Base-by-base conservation (phyloP, 106 monocot genomes). In the Dendrobium catenatum region DNA sequence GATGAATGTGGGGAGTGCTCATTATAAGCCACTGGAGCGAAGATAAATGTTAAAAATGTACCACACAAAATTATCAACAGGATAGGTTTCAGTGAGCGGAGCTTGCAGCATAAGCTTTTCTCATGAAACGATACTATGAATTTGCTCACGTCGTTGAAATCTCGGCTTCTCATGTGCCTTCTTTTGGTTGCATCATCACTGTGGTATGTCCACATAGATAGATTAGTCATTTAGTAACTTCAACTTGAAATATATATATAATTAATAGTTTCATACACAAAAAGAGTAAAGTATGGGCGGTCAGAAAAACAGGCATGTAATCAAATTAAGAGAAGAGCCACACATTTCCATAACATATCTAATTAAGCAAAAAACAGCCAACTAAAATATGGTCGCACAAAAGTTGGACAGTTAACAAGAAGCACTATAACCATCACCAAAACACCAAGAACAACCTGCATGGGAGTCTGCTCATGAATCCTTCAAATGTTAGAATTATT, bases 21-120 rank as follows among this genome's bases (percentile, higher is more conserved):
- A 70, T 72, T 86, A 15, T 83, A 72, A 79, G 75, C 76, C 20
- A 81, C 74, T 37, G 94, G 94, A 19, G 94, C 88, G 68, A 73
- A 82, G 55, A 89, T 42, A 31, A 91, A 68, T 17, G 82, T 88
- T 20, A 89, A 76, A 46, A 94, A 67, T 59, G 91, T 86, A 17
- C 84, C 91, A 31, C 79, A 94, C 24, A 91, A 82, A 56, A 94
- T 89, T 33, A 91, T 77, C 40, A 89, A 42, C 29, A 94, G 82
- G 26, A 89, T 79, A 41, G 88, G 20, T 77, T 89, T 86, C 55
- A 94, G 76, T 16, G 89, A 83, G 18, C 78, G 84, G 37, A 88
- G 80, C 67, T 91, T 94, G 86, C 86, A 88, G 76, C 80, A 81
- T 26, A 89, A 79, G 55, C 80, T 83, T 58, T 75, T 78, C 10